Percentiles rank a stretch among this genome's conserved stretches.
Evolutionary conservation across 164 flowering plant species (phyloP).

Genomic region (Brasenia schreberi): DNA sequence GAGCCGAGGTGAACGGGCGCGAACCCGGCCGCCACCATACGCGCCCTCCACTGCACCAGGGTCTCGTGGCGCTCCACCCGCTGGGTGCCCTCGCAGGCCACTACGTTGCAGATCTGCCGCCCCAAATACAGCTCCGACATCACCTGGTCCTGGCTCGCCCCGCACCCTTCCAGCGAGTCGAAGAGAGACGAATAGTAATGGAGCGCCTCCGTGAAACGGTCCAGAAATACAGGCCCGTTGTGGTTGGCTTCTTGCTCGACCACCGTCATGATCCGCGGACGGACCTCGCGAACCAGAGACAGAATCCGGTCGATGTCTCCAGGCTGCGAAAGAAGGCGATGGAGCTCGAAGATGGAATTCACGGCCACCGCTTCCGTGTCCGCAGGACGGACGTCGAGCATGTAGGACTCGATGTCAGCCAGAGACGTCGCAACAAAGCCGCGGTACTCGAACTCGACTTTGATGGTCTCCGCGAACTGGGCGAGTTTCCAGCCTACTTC

Average conservation of each 20-base stretch:
- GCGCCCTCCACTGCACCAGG: slow-evolving; percentile 41
- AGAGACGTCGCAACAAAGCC: slow-evolving; percentile 37
- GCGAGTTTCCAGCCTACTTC: slow-evolving; percentile 63
- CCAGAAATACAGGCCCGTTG: slow-evolving; percentile 52
- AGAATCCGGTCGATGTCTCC: slow-evolving; percentile 52
- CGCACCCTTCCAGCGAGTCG: slow-evolving; percentile 64
- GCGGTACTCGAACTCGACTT: slow-evolving; percentile 48
- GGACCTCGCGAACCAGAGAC: slow-evolving; percentile 29
- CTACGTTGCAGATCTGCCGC: slow-evolving; percentile 71
- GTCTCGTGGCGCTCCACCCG: slow-evolving; percentile 76
- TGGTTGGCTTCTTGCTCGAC: slow-evolving; percentile 80
- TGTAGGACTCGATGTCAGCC: slow-evolving; percentile 45
- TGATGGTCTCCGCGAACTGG: slow-evolving; percentile 46
- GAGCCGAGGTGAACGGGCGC: slow-evolving; percentile 63
- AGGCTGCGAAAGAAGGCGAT: slow-evolving; percentile 38
- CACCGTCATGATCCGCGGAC: slow-evolving; percentile 52
- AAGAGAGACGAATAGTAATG: slow-evolving; percentile 68
- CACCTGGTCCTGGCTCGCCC: slow-evolving; percentile 32
- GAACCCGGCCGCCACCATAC: slow-evolving; percentile 53
- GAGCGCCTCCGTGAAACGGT: slow-evolving; percentile 59
- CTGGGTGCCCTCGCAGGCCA: slow-evolving; percentile 67
- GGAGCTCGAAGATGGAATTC: slow-evolving; percentile 65
- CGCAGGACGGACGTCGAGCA: slow-evolving; percentile 31
- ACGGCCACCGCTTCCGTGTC: slow-evolving; percentile 58
- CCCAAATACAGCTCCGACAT: slow-evolving; percentile 70